Conservation (phyloP, 2,329 filamentous ascomycete genomes). For the Trichoderma sp. region DNA sequence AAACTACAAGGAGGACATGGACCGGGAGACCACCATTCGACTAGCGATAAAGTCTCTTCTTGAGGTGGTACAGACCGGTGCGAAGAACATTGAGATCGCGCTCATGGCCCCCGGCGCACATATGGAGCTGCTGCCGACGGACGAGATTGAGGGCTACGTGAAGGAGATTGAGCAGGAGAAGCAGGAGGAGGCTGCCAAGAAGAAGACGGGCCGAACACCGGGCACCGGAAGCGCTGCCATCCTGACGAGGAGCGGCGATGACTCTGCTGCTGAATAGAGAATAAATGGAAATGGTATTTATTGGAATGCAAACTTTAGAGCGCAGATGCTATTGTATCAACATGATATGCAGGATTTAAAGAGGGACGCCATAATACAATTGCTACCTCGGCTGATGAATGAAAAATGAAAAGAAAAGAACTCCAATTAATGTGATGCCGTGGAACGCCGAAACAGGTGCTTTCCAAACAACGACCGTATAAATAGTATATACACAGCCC, state of each 20-base stretch:
- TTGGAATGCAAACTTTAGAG: conserved; percentile 30
- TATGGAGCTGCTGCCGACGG: conserved; percentile 90
- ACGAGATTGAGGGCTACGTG: conserved; percentile 96
- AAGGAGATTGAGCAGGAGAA: conserved; percentile 99
- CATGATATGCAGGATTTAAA: conserved; percentile 36
- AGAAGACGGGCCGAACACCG: conserved; percentile 81
- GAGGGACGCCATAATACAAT: conserved; percentile 29
- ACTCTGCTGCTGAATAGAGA: conserved; percentile 41
- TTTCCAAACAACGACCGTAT: conserved; percentile 20
- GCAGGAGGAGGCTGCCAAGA: conserved; percentile 96
- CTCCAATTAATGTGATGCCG: conserved; percentile 23
- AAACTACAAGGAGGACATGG: conserved; percentile 98
- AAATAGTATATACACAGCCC: not conserved
- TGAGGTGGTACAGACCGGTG: conserved; percentile 97
- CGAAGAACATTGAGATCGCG: conserved; percentile 99
- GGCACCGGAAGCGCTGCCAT: conserved; percentile 72
- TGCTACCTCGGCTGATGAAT: conserved; percentile 1
- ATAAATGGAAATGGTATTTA: conserved; percentile 25
- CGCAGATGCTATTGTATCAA: conserved; percentile 41
- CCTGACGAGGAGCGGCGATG: conserved; percentile 62
- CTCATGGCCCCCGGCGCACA: conserved; percentile 92
- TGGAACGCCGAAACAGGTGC: conserved; percentile 33
- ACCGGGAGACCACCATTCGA: conserved; percentile 92
- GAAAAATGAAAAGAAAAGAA: not conserved
- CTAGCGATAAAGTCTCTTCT: conserved; percentile 97